Evolutionary conservation across 2,329 filamentous ascomycete genomes (phyloP).

Genomic region (Pezicula neosporulosa): DNA sequence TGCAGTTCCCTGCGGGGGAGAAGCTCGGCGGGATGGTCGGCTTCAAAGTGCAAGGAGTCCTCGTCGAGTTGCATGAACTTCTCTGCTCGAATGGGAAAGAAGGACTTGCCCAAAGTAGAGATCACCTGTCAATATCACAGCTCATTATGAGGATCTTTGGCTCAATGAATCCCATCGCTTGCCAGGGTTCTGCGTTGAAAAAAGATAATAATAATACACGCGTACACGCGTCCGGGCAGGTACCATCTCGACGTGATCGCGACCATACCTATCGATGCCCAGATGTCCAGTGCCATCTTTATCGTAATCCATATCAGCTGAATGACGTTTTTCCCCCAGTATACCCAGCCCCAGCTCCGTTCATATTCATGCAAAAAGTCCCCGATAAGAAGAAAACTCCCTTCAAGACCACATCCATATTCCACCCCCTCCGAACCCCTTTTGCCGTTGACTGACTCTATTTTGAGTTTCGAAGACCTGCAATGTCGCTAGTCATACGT

Average conservation of each 20-base stretch:
- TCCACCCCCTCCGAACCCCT: slow-evolving; percentile 1
- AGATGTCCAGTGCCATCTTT: slow-evolving; percentile 6
- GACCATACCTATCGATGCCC: slow-evolving; percentile 8
- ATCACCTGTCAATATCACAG: slow-evolving; percentile 20
- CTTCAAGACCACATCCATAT: slow-evolving; percentile 2
- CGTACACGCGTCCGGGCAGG: slow-evolving; percentile 14
- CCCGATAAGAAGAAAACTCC: slow-evolving; percentile 4
- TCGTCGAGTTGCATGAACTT: slow-evolving; percentile 19
- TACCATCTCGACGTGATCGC: background rate
- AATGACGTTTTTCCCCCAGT: slow-evolving; percentile 12
- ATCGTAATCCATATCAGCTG: slow-evolving; percentile 14
- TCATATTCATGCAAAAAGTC: slow-evolving; percentile 18
- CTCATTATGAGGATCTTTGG: slow-evolving; percentile 20
- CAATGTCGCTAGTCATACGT: background rate
- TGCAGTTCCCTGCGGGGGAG: background rate
- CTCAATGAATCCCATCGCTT: slow-evolving; percentile 8
- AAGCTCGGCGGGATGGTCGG: slow-evolving; percentile 4
- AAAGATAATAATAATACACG: slow-evolving; percentile 10
- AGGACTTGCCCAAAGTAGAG: slow-evolving; percentile 16
- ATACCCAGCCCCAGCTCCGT: slow-evolving; percentile 4
- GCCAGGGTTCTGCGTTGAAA: slow-evolving; percentile 12
- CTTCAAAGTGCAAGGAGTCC: slow-evolving; percentile 3
- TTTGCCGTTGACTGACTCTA: slow-evolving; percentile 13
- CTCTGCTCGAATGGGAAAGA: slow-evolving; percentile 12
- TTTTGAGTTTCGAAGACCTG: slow-evolving; percentile 7